Evolutionary conservation across 2,329 filamentous ascomycete species (phyloP), one percentile per base, ranked within the genome.

Genomic region (Alternaria sp.): DNA sequence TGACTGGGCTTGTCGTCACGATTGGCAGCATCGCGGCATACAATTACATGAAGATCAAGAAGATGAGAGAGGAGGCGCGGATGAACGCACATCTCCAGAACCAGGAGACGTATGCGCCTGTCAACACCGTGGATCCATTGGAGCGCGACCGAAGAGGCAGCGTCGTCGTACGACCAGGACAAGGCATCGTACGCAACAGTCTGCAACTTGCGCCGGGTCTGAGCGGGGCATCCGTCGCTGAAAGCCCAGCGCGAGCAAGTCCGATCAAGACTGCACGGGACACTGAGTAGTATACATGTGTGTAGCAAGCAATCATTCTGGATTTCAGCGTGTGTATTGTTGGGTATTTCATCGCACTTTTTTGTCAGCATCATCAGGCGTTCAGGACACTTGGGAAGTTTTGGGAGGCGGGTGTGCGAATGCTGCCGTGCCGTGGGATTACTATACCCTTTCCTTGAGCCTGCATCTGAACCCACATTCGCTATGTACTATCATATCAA

Each of bases 41-140:
- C 81, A 99, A 99, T 76, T 97, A 92, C 77, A 90, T 98, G 80
- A 98, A 99, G 80, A 93, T 98, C 67, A 86, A 84, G 53, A 93
- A 92, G 80, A 97, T 99, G 96, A 87, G 92, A 50, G 82, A 87
- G 58, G 92, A 97, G 12, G 93, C 94, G 2, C 79, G 80, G 20
- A 81, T 83, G 68, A 82, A 84, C 55, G 82, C 79, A 20, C 82
- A 84, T 58, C 61, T 81, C 25, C 71, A 77, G 37, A 77, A 75
- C 3, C 76, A 82, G 62, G 78, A 79, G 25, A 76, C 77, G 21
- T 81, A 81, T 58, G 75, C 75, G 49, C 79, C 79, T 10, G 74
- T 81, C 33, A 70, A 71, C 12, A 75, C 70, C 2, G 67, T 65
- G 28, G 75, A 80, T 67, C 71, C 77, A 7, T 75, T 62, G 23